These are phyloP conservation scores for Pythium phragmiticola DNA, from an alignment of 352 stramenopile species.

Conservation along the genomic window DNA sequence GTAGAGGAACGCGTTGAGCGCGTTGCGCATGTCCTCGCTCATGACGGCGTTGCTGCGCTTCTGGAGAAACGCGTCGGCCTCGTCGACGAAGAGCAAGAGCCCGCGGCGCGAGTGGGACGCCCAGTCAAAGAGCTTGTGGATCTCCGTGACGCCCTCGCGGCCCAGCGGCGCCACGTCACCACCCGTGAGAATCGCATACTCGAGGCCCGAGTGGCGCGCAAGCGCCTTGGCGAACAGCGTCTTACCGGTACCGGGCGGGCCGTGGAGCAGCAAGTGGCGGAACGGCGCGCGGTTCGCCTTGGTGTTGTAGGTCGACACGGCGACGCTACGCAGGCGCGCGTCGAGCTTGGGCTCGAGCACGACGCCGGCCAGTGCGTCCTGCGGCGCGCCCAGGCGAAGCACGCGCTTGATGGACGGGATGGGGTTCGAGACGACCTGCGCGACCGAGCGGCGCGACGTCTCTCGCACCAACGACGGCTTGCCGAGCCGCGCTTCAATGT, in stretches of 20 bases:
- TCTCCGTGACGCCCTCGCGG: slow-evolving; percentile 97
- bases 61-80: slow-evolving; percentile 99
- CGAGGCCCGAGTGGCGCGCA: slow-evolving; percentile 94
- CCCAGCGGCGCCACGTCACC: slow-evolving; percentile 98
- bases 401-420: slow-evolving; percentile 88
- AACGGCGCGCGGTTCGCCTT: slow-evolving; percentile 98
- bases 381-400: slow-evolving; percentile 85
- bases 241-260: slow-evolving; percentile 98
- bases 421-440: slow-evolving; percentile 90
- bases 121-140: slow-evolving; percentile 99
- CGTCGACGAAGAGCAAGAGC: slow-evolving; percentile 98
- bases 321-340: slow-evolving; percentile 58
- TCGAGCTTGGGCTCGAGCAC: slow-evolving; percentile 97
- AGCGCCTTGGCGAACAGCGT: slow-evolving; percentile 98
- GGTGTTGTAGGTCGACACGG: slow-evolving; percentile 34
- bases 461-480: slow-evolving; percentile 96
- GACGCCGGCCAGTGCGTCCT: slow-evolving; percentile 95
- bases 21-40: slow-evolving; percentile 98
- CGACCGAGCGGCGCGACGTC: slow-evolving; percentile 87
- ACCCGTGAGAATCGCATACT: slow-evolving; percentile 99
- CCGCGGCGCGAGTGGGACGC: slow-evolving; percentile 94
- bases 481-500: slow-evolving; percentile 92
- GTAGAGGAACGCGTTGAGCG: slow-evolving; percentile 99
- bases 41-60: slow-evolving; percentile 93
- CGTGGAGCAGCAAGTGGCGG: slow-evolving; percentile 97